Evolutionary conservation across 163 green algal species (phyloP), one percentile per base, ranked within the genome.

Genomic region (Chlorella variabilis): DNA sequence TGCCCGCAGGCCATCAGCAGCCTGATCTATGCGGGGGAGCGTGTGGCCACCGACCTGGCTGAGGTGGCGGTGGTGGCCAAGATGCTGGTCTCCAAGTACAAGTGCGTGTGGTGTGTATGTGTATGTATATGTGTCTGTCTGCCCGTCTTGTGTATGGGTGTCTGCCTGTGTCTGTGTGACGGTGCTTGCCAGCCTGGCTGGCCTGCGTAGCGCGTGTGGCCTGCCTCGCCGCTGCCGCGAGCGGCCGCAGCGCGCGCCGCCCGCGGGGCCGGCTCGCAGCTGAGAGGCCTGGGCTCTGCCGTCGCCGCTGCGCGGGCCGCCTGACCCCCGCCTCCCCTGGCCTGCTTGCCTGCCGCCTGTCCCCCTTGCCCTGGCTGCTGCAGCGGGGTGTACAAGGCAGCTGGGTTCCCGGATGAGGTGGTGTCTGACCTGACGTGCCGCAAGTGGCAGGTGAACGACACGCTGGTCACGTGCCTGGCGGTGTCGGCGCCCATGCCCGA

Each of bases 21-120:
- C 51, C 78, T 96, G 25, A 88, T 97, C 2, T 95, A 95, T 73
- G 87, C 92, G 15, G 87, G 89, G 25, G 39, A 83, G 34, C 82
- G 82, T n/a, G 59, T 86, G 25, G 42, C 27, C 41, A 71, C 59
- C 17, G 93, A 96, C 83, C 82, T 96, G 45, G 85, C 83, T 0
- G 94, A 97, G 89, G 83, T 97, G 34, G 38, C 58, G 9, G 61
- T 65, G 2, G 85, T 97, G 54, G 51, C 85, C 11, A 80, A 77
- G 34, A 84, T 95, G 80, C 90, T 97, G 42, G 84, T 75, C 0
- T 23, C 38, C 61, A 97, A 96, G 84, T 98, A 93, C 78, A 65
- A 23, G 48, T 73, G 38, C 15, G 49, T 11, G n/a, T n/a, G n/a
- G n/a, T n/a, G n/a, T n/a, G n/a, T n/a, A n/a, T n/a, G n/a, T n/a